Base-by-base conservation (phyloP, 1,139 yeast species). In the Ogataea hybrid region DNA sequence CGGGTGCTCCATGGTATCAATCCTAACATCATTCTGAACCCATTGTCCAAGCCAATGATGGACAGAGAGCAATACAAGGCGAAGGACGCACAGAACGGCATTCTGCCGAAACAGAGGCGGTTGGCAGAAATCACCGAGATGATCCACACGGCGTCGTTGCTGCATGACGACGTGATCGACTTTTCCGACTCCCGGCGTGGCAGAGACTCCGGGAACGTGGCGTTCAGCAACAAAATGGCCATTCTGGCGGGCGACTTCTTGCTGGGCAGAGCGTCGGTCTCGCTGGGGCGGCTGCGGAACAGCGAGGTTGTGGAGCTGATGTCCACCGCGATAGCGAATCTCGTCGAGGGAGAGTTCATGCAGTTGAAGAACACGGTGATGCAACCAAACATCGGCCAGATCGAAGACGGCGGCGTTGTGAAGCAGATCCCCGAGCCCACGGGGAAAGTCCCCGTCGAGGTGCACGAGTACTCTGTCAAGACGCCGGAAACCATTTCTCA, bases 301-400 rank as follows among this genome's bases (percentile, higher is more conserved):
- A 94, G 96, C n/a, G 97, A 92, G 68, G 98, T 92, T 38, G 90
- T 89, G 50, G 98, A 92, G 66, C 73, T 94, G 48, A 77, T 94
- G 67, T 88, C 97, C 5, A 92, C 97, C 6, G 85, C 97, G 30
- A 92, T 92, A 61, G 98, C 97, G 20, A 94, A 94, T 62, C 72
- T 94, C 48, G 98, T 92, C 1, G 98, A 94, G 67, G 98, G 98
- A 36, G 98, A 92, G 65, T 90, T 92, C 61, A 90, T 92, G 97
- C 98, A 92, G 67, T 76, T 92, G 68, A 90, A 90, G 56, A 92
- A 92, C 64, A 88, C 96, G 1, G 94, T 89, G 2, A 65, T 82
- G 41, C 79, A 70, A 43, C 74, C 74, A 25, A 60, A 73, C 40
- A 61, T 68, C 30, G 69, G 71, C 35, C 63, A 72, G 22, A 64